Base-by-base conservation (phyloP, 2,329 filamentous ascomycete species). In the Diaporthe capsici region DNA sequence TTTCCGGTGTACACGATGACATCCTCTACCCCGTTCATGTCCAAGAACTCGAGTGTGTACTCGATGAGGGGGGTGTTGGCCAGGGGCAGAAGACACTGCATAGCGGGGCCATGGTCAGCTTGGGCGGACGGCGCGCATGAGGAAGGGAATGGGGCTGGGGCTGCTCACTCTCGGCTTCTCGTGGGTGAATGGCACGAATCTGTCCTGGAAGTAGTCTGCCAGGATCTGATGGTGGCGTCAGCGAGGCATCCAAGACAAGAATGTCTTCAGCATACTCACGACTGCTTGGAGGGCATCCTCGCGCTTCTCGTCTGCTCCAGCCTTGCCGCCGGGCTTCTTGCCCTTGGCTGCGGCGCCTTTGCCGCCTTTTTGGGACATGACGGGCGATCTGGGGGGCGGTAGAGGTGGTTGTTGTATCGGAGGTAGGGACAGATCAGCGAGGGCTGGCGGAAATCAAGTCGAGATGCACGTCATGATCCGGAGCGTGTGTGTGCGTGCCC, bases 61-160 rank as follows among this genome's bases (percentile, higher is more conserved):
- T 99, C 97, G 85, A 99, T 98, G 78, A 99, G 88, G 49, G 97
- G 96, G 2, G 93, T 96, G 84, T 98, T 98, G 76, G 95, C 97
- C 76, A 99, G 90, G 15, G 96, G 95, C 9, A 99, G 89, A 44
- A 99, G 93, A 87, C 97, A 98, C 94, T 97, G 25, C 8, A 81
- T 42, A 65, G 71, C 44, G 72, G 63, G 37, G 55, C 22, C 22
- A 42, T n/a, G 28, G 74, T 79, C 73, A 80, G 78, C 67, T 13
- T 31, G 73, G 76, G 70, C 39, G 28, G 61, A 25, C 1, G 44
- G 34, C 3, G 47, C 39, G 28, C 2, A 28, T 37, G 61, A 58
- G 70, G 61, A 31, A 71, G 60, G 47, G 70, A 65, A 28, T 25
- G 60, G 58, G 71, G 55, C 39, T 39, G 57, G 22, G 13, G 44